Evolutionary conservation across 2,329 filamentous ascomycete genomes (phyloP).

Genomic region (Neophaeococcomyces aloes): DNA sequence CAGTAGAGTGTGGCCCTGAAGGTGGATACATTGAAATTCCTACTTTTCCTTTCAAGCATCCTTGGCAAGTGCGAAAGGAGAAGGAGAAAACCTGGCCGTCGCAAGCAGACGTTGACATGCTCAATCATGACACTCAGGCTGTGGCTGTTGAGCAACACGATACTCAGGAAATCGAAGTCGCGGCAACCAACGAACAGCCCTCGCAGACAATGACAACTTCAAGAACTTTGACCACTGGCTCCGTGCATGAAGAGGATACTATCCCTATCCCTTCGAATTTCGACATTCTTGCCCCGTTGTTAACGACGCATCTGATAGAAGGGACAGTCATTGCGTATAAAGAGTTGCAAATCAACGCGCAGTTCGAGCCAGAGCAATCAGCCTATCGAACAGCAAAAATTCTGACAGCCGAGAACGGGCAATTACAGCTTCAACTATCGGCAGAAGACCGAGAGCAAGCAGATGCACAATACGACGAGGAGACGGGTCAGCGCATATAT

Average conservation of each 20-base stretch:
- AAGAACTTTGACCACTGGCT: slow-evolving; percentile 3
- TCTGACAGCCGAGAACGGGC: slow-evolving; percentile 43
- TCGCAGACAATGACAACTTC: slow-evolving; percentile 10
- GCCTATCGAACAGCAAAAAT: slow-evolving; percentile 57
- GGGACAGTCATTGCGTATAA: slow-evolving; percentile 38
- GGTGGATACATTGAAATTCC: slow-evolving; percentile 60
- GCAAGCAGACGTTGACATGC: background rate
- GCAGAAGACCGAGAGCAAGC: slow-evolving; percentile 53
- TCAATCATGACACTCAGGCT: slow-evolving; percentile 18
- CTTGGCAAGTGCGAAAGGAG: slow-evolving; percentile 52
- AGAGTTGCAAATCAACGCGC: slow-evolving; percentile 37
- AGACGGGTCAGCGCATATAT: slow-evolving; percentile 62
- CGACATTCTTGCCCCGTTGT: slow-evolving; percentile 45
- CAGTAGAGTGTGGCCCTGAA: slow-evolving; percentile 74
- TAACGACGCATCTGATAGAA: slow-evolving; percentile 25
- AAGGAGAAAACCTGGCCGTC: slow-evolving; percentile 38
- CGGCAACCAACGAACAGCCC: slow-evolving; percentile 16
- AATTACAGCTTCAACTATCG: slow-evolving; percentile 55
- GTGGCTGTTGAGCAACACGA: slow-evolving; percentile 34
- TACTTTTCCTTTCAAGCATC: slow-evolving; percentile 79
- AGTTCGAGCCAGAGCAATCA: slow-evolving; percentile 38
- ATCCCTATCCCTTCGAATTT: slow-evolving; percentile 46
- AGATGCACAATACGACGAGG: slow-evolving; percentile 46
- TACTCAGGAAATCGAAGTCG: slow-evolving; percentile 26
- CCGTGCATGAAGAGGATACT: slow-evolving; percentile 10